Evolutionary conservation across 768 basidiomycete species (phyloP), one percentile per base, ranked within the genome.

Genomic region (Agaricus subrufescens): DNA sequence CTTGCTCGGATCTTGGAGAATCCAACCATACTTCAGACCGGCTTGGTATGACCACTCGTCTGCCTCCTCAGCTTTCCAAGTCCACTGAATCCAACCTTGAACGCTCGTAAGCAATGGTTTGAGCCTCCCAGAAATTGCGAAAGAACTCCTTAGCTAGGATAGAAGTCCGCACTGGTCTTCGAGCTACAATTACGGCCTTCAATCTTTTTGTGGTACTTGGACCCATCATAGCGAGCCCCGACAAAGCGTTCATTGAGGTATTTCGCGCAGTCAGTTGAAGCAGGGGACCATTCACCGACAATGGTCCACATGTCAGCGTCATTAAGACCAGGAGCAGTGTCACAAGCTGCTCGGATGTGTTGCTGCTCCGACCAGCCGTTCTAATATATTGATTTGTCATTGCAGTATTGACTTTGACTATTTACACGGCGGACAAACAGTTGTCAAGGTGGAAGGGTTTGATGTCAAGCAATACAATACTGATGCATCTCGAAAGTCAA

Each of bases 1-100:
- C 40, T 68, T 61, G 3, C 75, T 75, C 3, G 79, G 79, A 56
- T 81, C 65, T 56, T 74, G 65, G 6, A 92, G 91, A 66, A 96
- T 95, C 91, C 89, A 94, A 34, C 92, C 92, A 56, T 84, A 76
- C n/a, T 71, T 65, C 26, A 94, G 74, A 40, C 91, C 93, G 47
- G 86, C 85, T 62, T 89, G 80, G 73, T 95, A 95, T 0, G 88
- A 79, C 94, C 94, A 96, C 53, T 96, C 94, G 58, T 91, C 90
- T 2, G 90, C 87, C 57, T 72, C 70, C 70, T 93, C 90, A 3
- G 87, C 70, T 72, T 91, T 92, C 90, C 90, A 92, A 1, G 86
- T 82, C 90, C 88, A 91, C 68, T 84, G 81, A 19, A 89, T 66
- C 89, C 90, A 91, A 2, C 89, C 89, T 38, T 75, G 72, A 12